phyloP scores from a whole-genome alignment of 768 basidiomycete species.

The Inosperma sp. region DNA sequence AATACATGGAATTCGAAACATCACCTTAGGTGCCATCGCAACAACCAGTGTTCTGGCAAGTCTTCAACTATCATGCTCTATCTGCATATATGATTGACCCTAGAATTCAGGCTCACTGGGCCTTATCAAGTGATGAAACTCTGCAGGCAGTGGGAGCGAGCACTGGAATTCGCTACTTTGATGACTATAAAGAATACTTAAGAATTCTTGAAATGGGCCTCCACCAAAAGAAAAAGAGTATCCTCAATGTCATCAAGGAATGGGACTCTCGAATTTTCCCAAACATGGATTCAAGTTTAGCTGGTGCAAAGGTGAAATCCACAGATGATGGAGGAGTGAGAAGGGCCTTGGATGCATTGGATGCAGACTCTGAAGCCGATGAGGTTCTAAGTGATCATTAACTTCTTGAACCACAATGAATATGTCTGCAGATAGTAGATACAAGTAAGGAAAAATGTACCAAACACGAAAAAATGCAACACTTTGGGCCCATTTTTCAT shows the following conservation, averaged over 20 bases:
- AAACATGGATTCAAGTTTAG: slow-evolving; percentile 9
- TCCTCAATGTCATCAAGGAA: background rate
- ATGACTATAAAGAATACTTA: slow-evolving; percentile 12
- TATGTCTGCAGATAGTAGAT: too few species aligned
- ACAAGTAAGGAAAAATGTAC: too few species aligned
- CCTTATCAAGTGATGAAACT: slow-evolving; percentile 8
- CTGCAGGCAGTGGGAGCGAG: slow-evolving; percentile 10
- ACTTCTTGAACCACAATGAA: too few species aligned
- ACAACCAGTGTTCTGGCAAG: slow-evolving; percentile 6
- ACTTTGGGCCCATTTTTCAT: too few species aligned
- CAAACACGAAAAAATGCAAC: too few species aligned
- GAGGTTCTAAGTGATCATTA: too few species aligned
- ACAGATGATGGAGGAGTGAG: background rate
- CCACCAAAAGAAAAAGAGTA: slow-evolving; percentile 7
- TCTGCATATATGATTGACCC: background rate
- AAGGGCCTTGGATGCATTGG: slow-evolving; percentile 1
- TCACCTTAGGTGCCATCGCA: slow-evolving; percentile 2
- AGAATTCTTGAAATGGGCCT: slow-evolving; percentile 5
- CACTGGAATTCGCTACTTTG: slow-evolving; percentile 11
- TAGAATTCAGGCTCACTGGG: slow-evolving; percentile 11
- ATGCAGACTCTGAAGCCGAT: background rate
- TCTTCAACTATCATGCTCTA: background rate
- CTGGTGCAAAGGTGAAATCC: background rate
- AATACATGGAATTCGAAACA: slow-evolving; percentile 6
- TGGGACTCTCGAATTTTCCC: slow-evolving; percentile 9